phyloP scores from a whole-genome alignment of 2,329 filamentous ascomycete species.

The Phyllosticta ampelicida region DNA sequence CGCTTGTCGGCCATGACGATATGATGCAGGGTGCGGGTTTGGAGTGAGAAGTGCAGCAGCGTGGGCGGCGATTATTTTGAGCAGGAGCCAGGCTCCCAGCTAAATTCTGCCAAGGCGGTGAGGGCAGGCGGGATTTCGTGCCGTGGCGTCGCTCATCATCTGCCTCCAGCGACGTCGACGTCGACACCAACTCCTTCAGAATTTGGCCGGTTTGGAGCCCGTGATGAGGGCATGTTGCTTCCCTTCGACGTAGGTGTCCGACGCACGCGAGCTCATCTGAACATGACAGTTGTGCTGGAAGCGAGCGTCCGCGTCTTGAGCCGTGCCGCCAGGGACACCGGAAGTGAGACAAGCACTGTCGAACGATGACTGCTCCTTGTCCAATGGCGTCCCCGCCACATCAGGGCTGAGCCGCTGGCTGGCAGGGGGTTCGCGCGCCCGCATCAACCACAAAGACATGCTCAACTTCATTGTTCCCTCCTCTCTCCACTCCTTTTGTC shows the following conservation, averaged over 20 bases:
- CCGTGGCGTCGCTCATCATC: too few species aligned
- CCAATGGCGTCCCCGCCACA: background rate
- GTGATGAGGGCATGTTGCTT: too few species aligned
- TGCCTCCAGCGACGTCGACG: too few species aligned
- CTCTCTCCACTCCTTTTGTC: background rate
- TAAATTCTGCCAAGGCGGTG: constrained; percentile 8
- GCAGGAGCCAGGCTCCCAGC: too few species aligned
- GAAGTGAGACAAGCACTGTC: background rate
- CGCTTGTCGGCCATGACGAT: constrained; percentile 1
- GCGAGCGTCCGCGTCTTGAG: background rate
- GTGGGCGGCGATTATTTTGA: constrained; percentile 3
- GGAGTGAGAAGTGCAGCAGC: background rate
- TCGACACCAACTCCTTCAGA: background rate
- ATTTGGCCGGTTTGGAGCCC: too few species aligned
- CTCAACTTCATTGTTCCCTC: background rate
- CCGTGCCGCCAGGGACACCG: background rate
- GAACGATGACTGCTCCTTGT: background rate
- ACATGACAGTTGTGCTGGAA: background rate
- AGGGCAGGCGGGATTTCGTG: background rate
- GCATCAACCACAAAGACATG: background rate
- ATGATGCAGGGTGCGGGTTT: background rate
- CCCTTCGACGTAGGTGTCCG: background rate
- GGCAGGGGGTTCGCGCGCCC: background rate
- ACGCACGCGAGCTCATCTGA: background rate
- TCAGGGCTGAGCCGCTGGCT: background rate